Evolutionary conservation across 345 rosid genomes (phyloP).

Genomic region (Gossypium ekmanianum): DNA sequence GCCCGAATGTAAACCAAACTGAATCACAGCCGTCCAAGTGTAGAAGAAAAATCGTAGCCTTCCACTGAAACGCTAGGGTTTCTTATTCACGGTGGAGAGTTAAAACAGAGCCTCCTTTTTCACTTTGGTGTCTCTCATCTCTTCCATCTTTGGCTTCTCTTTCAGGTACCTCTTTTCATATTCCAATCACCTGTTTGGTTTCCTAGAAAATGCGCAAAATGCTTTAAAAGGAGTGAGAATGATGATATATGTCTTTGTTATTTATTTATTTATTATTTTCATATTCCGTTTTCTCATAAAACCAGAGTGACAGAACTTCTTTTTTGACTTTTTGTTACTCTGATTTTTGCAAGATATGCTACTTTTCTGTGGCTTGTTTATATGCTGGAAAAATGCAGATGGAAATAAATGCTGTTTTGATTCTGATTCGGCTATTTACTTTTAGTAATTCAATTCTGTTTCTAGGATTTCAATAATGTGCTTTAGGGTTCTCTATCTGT

Average conservation of each 20-base stretch:
- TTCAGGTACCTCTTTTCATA: neutral
- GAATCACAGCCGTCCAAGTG: neutral
- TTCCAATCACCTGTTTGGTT: neutral
- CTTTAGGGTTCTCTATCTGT: neutral
- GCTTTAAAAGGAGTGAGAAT: neutral
- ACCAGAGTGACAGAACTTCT: neutral
- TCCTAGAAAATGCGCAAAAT: neutral
- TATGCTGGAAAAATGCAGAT: neutral
- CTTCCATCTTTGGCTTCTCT: neutral
- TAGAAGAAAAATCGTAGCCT: neutral
- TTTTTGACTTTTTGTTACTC: neutral
- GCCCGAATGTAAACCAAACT: neutral
- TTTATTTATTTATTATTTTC: neutral
- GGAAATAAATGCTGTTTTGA: neutral
- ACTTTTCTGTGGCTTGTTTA: neutral
- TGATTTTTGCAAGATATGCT: neutral
- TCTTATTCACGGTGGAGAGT: no score
- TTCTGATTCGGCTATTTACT: neutral
- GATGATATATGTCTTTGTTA: neutral
- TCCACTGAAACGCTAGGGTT: neutral
- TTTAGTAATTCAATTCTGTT: neutral
- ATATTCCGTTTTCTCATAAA: neutral
- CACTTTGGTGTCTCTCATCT: neutral
- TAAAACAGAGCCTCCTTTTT: neutral
- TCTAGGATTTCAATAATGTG: neutral